Evolutionary conservation across 1,284 basidiomycete species (phyloP).

Genomic region (Fomitopsis pinicola): DNA sequence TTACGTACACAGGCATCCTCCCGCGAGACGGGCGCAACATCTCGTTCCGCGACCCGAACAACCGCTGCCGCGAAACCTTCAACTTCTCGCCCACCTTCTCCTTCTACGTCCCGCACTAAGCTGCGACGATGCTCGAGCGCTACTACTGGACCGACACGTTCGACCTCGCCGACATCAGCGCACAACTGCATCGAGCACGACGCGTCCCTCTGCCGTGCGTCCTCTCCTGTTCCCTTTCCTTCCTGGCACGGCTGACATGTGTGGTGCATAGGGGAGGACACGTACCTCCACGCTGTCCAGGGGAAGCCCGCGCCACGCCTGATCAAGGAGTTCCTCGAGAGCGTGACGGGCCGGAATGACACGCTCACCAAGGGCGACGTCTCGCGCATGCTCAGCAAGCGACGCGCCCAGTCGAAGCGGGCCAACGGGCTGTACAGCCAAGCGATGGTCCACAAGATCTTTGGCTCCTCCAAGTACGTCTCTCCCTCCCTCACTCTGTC

Average conservation of each 20-base stretch:
- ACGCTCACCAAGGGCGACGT: slow-evolving; percentile 51
- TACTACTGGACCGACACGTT: slow-evolving; percentile 54
- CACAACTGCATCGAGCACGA: slow-evolving; percentile 82
- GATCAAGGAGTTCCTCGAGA: slow-evolving; percentile 52
- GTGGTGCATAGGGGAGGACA: slow-evolving; percentile 52
- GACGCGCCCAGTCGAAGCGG: slow-evolving; percentile 48
- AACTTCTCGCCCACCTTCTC: slow-evolving; percentile 70
- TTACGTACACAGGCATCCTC: slow-evolving; percentile 49
- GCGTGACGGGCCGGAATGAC: slow-evolving; percentile 47
- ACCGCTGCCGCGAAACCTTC: slow-evolving; percentile 47
- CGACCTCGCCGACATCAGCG: slow-evolving; percentile 60
- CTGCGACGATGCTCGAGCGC: slow-evolving; percentile 52
- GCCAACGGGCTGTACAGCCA: slow-evolving; percentile 54
- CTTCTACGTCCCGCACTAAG: slow-evolving; percentile 54
- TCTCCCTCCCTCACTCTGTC: neutral
- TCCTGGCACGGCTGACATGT: neutral
- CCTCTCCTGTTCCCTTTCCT: neutral
- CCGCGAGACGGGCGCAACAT: slow-evolving; percentile 64
- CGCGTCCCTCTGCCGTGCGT: slow-evolving; percentile 59
- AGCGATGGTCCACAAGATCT: slow-evolving; percentile 47
- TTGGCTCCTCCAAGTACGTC: slow-evolving; percentile 59
- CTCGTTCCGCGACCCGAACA: slow-evolving; percentile 53
- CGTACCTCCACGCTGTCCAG: slow-evolving; percentile 47
- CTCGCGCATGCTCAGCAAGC: slow-evolving; percentile 48
- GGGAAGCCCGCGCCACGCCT: slow-evolving; percentile 40